Evolutionary conservation across 2,329 filamentous ascomycete species (phyloP), one percentile per base, ranked within the genome.

Genomic region (Gaeumannomyces sp.): DNA sequence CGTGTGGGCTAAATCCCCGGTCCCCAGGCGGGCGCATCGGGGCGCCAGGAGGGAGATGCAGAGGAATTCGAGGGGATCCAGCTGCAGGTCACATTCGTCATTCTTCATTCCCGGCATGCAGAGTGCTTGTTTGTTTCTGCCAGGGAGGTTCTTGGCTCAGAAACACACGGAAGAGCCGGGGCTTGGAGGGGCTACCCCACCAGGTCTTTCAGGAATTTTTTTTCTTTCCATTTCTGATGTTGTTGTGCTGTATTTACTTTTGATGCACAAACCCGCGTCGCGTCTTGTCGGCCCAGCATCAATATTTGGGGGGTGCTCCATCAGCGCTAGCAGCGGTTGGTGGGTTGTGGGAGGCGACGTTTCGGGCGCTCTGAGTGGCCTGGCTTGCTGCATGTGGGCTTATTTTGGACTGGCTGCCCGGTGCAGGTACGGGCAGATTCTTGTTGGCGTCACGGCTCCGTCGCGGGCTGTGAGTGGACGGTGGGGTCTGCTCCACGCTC

Each of bases 391-490:
- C 45, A 53, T 22, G 45, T 53, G 45, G 45, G 45, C 45, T 53
- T n/a, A 53, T 53, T 53, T 50, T 50, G 45, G 22, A 50, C 45
- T n/a, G 45, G 22, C 22, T n/a, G 45, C 8, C 45, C 45, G n/a
- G 45, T 53, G 45, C 45, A 53, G 45, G 45, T n/a, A 53, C 45
- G 10, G 45, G 14, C 35, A 38, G 38, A 45, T 50, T 50, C 22
- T 50, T n/a, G 45, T 58, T 58, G 38, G 57, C 45, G 56, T 64
- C 62, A 60, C 59, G 29, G 31, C 22, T 53, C 58, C 62, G 33
- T 59, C 59, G 53, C 59, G 62, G 53, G 57, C 56, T 64, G 19
- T 59, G 33, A 25, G 33, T 64, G 57, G 57, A 45, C 62, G 57
- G 35, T 64, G 50, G 62, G 62, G 62, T 58, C 35, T 45, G 59